These are phyloP conservation scores for Pseudomonodictys pantanalensis DNA, from an alignment of 495 filamentous ascomycete species.

Conservation along the genomic window DNA sequence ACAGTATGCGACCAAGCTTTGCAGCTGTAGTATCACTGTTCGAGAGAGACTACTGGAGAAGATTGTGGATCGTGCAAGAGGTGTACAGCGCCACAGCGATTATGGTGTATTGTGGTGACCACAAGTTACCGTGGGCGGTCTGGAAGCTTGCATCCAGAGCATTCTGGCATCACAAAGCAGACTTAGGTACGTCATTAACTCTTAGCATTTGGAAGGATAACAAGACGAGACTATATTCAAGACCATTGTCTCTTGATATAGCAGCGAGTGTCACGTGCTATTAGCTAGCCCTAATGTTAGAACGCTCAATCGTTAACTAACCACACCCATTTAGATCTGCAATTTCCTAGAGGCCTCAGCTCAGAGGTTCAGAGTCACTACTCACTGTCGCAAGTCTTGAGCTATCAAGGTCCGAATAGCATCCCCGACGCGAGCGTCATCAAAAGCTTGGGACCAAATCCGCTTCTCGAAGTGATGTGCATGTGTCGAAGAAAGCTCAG, in stretches of 20 bases:
- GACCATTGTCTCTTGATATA: too few species aligned
- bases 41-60: slow-evolving; percentile 40
- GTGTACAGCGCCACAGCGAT: slow-evolving; percentile 33
- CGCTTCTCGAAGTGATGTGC: slow-evolving; percentile 13
- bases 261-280: too few species aligned
- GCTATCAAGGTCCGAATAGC: slow-evolving; percentile 21
- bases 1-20: slow-evolving; percentile 22
- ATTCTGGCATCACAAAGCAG: slow-evolving; percentile 6
- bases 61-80: slow-evolving; percentile 41
- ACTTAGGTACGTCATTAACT: too few species aligned
- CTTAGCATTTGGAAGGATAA: too few species aligned
- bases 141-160: slow-evolving; percentile 16
- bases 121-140: slow-evolving; percentile 13
- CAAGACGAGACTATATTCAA: too few species aligned
- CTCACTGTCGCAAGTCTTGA: slow-evolving; percentile 10
- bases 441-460: not conserved
- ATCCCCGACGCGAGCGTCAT: slow-evolving; percentile 4
- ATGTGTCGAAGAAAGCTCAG: slow-evolving; percentile 10
- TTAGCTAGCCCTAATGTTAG: too few species aligned
- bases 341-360: slow-evolving; percentile 1
- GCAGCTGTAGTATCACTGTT: slow-evolving; percentile 34
- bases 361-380: not conserved
- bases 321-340: slow-evolving; percentile 4
- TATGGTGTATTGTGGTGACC: slow-evolving; percentile 35
- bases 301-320: too few species aligned